A percentile compares a stretch with the other conserved stretches of the same genome.
Conservation (phyloP, 495 filamentous ascomycete species). For the Hamigera avellanea region DNA sequence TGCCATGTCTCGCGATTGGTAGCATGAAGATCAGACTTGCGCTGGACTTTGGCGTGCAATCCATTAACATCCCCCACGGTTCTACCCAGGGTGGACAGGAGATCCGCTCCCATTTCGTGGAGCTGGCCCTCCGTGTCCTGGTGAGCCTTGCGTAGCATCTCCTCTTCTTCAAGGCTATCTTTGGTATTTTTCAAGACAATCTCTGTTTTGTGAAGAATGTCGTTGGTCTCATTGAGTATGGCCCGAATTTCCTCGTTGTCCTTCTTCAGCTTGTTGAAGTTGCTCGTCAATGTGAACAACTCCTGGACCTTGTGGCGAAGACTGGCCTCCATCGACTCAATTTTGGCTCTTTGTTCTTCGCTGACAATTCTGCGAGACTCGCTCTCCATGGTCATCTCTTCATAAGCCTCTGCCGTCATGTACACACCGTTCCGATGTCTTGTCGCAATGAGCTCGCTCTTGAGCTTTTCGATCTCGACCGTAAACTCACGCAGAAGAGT, state of each 20-base stretch:
- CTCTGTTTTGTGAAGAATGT: slow-evolving; percentile 77
- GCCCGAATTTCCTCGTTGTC: slow-evolving; percentile 67
- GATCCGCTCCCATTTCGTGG: slow-evolving; percentile 53
- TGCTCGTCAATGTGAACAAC: slow-evolving; percentile 70
- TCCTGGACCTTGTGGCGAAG: slow-evolving; percentile 87
- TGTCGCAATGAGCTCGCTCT: slow-evolving; percentile 85
- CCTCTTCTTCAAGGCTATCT: slow-evolving; percentile 70
- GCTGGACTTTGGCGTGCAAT: slow-evolving; percentile 69
- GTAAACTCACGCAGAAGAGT: slow-evolving; percentile 84
- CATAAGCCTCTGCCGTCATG: slow-evolving; percentile 69
- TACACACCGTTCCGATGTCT: slow-evolving; percentile 93
- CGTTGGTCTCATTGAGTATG: slow-evolving; percentile 65
- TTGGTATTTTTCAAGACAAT: slow-evolving; percentile 63
- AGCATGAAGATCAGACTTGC: slow-evolving; percentile 70
- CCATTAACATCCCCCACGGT: slow-evolving; percentile 72
- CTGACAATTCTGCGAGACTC: slow-evolving; percentile 86
- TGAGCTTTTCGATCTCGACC: slow-evolving; percentile 85
- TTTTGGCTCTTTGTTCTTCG: slow-evolving; percentile 84
- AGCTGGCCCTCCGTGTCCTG: slow-evolving; percentile 73
- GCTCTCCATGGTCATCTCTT: slow-evolving; percentile 78
- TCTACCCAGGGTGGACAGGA: slow-evolving; percentile 61
- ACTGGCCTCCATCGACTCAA: slow-evolving; percentile 83
- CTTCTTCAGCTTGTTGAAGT: slow-evolving; percentile 74
- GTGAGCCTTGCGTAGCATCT: slow-evolving; percentile 67
- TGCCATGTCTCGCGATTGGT: slow-evolving; percentile 71